phyloP scores from a whole-genome alignment of 2,329 filamentous ascomycete genomes.

The Fusarium temperatum region DNA sequence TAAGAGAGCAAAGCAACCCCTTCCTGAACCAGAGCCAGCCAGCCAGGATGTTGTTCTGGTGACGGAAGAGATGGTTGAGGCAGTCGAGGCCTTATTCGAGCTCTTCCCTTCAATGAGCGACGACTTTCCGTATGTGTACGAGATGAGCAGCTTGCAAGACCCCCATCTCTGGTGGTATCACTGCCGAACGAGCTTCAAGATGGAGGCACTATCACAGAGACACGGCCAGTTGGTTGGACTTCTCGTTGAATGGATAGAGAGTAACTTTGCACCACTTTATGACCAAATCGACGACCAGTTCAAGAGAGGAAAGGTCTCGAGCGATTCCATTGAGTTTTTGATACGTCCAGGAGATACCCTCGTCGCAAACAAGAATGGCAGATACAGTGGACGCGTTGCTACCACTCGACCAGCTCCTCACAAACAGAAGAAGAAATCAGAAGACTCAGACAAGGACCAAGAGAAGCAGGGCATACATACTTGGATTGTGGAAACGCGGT shows the following conservation, averaged over 20 bases:
- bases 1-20: background rate
- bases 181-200: background rate
- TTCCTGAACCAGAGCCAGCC: background rate
- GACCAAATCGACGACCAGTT: background rate
- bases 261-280: background rate
- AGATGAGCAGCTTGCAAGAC: background rate
- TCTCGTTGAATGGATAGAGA: slow-evolving; percentile 2
- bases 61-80: slow-evolving; percentile 5
- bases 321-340: background rate
- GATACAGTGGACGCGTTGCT: background rate
- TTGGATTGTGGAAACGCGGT: background rate
- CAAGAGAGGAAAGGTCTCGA: background rate
- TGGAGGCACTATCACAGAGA: background rate
- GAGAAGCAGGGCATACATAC: background rate
- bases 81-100: background rate
- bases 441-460: background rate
- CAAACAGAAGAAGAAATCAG: background rate
- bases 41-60: background rate
- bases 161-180: slow-evolving; percentile 18
- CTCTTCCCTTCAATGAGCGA: background rate
- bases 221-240: background rate
- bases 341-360: background rate
- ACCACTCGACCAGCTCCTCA: background rate
- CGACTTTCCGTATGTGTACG: background rate
- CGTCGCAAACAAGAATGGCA: background rate